phyloP scores from a whole-genome alignment of 345 rosid species.

The Aethionema arabicum region DNA sequence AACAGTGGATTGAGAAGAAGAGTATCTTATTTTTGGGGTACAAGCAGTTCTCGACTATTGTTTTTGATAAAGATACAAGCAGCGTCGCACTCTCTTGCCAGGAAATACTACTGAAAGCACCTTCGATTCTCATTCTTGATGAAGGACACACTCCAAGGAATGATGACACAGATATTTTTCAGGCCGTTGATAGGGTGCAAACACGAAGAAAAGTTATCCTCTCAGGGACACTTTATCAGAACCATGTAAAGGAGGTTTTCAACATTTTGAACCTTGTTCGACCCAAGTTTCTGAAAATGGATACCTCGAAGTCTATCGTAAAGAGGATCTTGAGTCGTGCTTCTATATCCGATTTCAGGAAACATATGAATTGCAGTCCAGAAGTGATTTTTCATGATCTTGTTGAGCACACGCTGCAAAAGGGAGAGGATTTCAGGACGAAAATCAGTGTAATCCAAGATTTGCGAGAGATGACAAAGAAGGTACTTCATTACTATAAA shows the following conservation, averaged over 20 bases:
- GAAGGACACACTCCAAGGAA: constrained; percentile 99
- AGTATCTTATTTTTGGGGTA: constrained; percentile 94
- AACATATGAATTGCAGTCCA: constrained; percentile 43
- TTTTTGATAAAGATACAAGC: constrained; percentile 53
- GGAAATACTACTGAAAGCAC: constrained; percentile 72
- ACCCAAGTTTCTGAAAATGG: constrained; percentile 74
- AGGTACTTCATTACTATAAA: constrained; percentile 90
- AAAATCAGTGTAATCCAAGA: constrained; percentile 70
- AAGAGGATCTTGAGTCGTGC: constrained; percentile 74
- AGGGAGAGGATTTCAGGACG: constrained; percentile 63
- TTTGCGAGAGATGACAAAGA: constrained; percentile 87
- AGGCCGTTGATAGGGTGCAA: constrained; percentile 82
- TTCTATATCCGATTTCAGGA: constrained; percentile 48
- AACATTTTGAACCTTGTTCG: constrained; percentile 84
- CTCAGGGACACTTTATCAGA: constrained; percentile 93
- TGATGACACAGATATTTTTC: constrained; percentile 72
- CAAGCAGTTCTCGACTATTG: constrained; percentile 82
- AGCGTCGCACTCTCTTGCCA: constrained; percentile 49
- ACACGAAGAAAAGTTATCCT: constrained; percentile 88
- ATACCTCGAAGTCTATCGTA: constrained; percentile 50
- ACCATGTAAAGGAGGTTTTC: constrained; percentile 91
- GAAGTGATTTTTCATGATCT: constrained; percentile 63
- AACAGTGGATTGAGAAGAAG: constrained; percentile 74
- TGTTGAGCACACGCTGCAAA: constrained; percentile 78
- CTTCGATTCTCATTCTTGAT: constrained; percentile 83